Conservation (phyloP, 257 asterid genomes). For the Leptodermis oblonga region DNA sequence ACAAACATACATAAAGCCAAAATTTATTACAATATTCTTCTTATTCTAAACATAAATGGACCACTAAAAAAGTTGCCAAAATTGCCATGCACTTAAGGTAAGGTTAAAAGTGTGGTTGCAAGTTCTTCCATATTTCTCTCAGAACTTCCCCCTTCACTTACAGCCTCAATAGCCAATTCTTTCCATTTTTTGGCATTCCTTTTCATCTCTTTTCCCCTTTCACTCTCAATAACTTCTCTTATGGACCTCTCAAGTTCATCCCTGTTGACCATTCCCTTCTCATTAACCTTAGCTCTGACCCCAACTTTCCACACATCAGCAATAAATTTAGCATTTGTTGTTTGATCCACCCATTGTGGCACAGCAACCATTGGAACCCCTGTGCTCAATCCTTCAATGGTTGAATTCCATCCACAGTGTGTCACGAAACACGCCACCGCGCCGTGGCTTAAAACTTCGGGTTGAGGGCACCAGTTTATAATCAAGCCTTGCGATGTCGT, state of each 20-base stretch:
- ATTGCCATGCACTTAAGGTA: background rate
- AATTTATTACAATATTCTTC: too few species aligned
- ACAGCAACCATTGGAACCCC: constrained; percentile 36
- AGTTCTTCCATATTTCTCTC: constrained; percentile 13
- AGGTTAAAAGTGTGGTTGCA: background rate
- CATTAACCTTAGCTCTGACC: constrained; percentile 17
- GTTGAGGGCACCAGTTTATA: constrained; percentile 43
- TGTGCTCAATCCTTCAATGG: constrained; percentile 27
- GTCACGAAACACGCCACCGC: constrained; percentile 37
- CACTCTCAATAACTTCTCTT: constrained; percentile 13
- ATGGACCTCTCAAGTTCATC: constrained; percentile 25
- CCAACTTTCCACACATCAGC: constrained; percentile 41
- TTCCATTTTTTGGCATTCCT: constrained; percentile 25
- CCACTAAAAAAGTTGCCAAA: background rate
- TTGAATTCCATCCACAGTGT: constrained; percentile 48
- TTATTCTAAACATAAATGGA: too few species aligned
- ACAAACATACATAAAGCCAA: too few species aligned
- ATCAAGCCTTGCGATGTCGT: constrained; percentile 23
- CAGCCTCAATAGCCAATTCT: constrained; percentile 16
- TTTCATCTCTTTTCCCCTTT: constrained; percentile 8
- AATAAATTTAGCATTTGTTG: constrained; percentile 25
- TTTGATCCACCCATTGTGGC: constrained; percentile 34
- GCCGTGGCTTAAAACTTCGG: constrained; percentile 31
- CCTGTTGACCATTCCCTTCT: constrained; percentile 17
- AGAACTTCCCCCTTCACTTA: constrained; percentile 24